These are phyloP conservation scores for Stemphylium vesicarium DNA, from an alignment of 2,329 filamentous ascomycete genomes.

Conservation along the genomic window DNA sequence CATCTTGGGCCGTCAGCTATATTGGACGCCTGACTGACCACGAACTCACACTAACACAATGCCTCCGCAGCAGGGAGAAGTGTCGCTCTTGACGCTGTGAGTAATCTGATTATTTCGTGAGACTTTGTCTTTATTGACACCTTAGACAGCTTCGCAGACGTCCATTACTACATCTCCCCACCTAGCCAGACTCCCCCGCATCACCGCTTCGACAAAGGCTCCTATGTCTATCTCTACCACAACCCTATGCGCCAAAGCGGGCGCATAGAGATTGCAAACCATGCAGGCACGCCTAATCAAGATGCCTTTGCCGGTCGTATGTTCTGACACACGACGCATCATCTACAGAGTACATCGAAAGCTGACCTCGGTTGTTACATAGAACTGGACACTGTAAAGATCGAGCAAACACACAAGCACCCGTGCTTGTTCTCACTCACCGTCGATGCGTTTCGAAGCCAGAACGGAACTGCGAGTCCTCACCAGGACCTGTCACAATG, in stretches of 20 bases:
- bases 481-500: conserved; percentile 65
- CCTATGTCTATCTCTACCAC: conserved; percentile 81
- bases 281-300: conserved; percentile 75
- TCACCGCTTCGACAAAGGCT: conserved; percentile 80
- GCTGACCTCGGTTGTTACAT: conserved; percentile 27
- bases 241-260: conserved; percentile 70
- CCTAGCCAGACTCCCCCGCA: conserved; percentile 72
- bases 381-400: conserved; percentile 70
- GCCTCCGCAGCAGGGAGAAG: conserved; percentile 57
- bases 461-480: conserved; percentile 47
- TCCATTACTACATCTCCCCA: conserved; percentile 80
- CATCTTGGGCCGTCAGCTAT: conserved; percentile 9
- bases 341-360: neutral
- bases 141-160: conserved; percentile 69
- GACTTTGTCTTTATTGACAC: conserved; percentile 17
- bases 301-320: conserved; percentile 80
- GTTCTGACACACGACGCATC: conserved; percentile 39
- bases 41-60: conserved; percentile 40
- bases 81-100: conserved; percentile 56
- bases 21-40: conserved; percentile 16
- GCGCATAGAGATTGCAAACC: conserved; percentile 77
- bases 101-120: conserved; percentile 19
- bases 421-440: conserved; percentile 72
- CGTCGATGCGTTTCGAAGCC: conserved; percentile 56
- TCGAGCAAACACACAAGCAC: conserved; percentile 77